Percentiles rank a stretch among this genome's conserved stretches.
These are phyloP conservation scores for Thalia dealbata DNA, from an alignment of 176 grass and related monocot species.

Conservation along the genomic window DNA sequence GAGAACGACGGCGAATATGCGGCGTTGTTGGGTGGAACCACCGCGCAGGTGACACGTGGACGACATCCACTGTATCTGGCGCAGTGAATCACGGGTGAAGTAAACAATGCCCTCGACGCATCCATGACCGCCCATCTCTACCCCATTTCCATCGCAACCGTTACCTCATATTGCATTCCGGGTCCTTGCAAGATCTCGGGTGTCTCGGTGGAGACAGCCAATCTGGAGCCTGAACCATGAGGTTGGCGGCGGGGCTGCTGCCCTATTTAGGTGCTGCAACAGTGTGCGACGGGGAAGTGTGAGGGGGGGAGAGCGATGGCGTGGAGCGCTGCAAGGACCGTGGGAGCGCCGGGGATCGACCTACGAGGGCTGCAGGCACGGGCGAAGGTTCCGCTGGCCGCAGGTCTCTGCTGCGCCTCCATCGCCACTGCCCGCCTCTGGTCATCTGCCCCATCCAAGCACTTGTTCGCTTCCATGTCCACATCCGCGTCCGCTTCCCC, in stretches of 20 bases:
- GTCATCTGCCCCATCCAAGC: not conserved
- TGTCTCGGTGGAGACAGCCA: not conserved
- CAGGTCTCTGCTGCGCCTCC: conserved; percentile 18
- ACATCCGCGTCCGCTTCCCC: not conserved
- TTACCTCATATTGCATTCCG: too few species aligned
- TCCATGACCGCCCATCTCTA: too few species aligned
- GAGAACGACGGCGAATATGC: too few species aligned
- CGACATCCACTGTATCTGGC: too few species aligned
- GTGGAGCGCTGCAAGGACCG: conserved; percentile 5
- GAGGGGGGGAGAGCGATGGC: conserved; percentile 5
- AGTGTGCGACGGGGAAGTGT: not conserved
- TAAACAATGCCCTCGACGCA: too few species aligned
- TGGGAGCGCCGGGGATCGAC: not conserved
- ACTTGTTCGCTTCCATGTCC: conserved; percentile 4
- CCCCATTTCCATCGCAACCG: too few species aligned
- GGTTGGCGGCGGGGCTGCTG: not conserved
- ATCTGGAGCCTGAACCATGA: not conserved
- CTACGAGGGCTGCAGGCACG: conserved; percentile 9
- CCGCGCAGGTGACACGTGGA: too few species aligned
- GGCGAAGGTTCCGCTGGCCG: not conserved
- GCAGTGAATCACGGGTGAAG: too few species aligned
- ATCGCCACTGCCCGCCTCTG: conserved; percentile 8
- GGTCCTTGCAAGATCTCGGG: not conserved
- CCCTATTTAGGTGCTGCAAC: not conserved
- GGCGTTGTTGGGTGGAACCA: too few species aligned